These are phyloP conservation scores for Cystobasidium onofrii DNA, from an alignment of 768 basidiomycete genomes.

Conservation along the genomic window DNA sequence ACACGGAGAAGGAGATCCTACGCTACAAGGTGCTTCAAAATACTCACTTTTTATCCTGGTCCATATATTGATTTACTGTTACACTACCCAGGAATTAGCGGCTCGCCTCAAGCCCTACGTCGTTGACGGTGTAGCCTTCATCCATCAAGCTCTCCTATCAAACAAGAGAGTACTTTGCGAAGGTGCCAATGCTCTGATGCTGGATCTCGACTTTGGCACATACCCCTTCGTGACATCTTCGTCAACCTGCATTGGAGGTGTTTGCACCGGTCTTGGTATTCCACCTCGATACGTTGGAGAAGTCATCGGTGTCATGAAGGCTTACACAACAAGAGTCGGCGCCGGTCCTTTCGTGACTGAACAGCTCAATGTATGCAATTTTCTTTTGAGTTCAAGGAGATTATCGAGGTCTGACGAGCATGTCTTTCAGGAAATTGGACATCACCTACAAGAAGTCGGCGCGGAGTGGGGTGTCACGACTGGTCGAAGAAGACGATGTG, in stretches of 20 bases:
- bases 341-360: constrained; percentile 97
- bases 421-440: constrained; percentile 60
- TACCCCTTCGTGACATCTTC: constrained; percentile 97
- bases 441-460: constrained; percentile 86
- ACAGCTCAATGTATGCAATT: constrained; percentile 62
- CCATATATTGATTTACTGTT: not conserved
- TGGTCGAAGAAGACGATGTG: constrained; percentile 82
- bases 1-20: constrained; percentile 89
- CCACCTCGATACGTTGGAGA: constrained; percentile 82
- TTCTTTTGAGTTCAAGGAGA: not conserved
- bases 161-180: constrained; percentile 83
- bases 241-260: constrained; percentile 84
- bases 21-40: constrained; percentile 76
- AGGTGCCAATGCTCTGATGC: constrained; percentile 96
- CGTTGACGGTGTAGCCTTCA: constrained; percentile 72
- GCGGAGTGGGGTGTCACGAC: constrained; percentile 87
- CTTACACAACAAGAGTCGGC: constrained; percentile 97
- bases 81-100: constrained; percentile 59
- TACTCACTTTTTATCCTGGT: not conserved
- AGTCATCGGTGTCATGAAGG: constrained; percentile 87
- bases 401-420: not conserved
- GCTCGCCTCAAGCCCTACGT: constrained; percentile 78
- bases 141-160: constrained; percentile 67
- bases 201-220: constrained; percentile 94
- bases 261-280: constrained; percentile 94